A percentile compares a stretch with the other conserved stretches of the same genome.
Evolutionary conservation across 1,284 basidiomycete genomes (phyloP).

Genomic region (Leccinum discolor): DNA sequence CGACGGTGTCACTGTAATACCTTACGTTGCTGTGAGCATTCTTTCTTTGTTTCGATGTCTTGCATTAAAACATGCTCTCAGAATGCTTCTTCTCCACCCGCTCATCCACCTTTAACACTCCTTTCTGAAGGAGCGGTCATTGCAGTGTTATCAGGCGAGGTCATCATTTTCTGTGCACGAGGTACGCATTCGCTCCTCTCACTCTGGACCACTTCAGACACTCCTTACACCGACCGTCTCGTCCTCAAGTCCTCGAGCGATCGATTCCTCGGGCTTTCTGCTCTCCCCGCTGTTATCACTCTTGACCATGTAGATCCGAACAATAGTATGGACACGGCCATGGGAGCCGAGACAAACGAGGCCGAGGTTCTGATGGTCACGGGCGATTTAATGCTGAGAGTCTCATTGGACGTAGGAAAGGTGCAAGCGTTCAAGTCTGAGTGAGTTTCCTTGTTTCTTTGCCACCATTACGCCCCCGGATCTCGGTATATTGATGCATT

Average conservation of each 20-base stretch:
- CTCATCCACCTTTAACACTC: slow-evolving; percentile 67
- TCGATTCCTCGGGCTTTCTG: slow-evolving; percentile 70
- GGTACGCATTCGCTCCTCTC: slow-evolving; percentile 38
- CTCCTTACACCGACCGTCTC: slow-evolving; percentile 69
- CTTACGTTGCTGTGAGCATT: slow-evolving; percentile 70
- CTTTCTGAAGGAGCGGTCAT: slow-evolving; percentile 57
- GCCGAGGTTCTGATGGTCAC: slow-evolving; percentile 63
- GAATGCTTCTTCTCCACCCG: slow-evolving; percentile 68
- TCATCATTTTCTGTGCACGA: slow-evolving; percentile 69
- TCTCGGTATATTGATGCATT: slow-evolving; percentile 3
- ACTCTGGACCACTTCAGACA: slow-evolving; percentile 43
- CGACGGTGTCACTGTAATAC: slow-evolving; percentile 53
- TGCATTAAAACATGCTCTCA: slow-evolving; percentile 26
- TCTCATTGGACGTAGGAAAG: slow-evolving; percentile 59
- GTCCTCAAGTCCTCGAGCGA: slow-evolving; percentile 69
- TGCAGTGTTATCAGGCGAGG: slow-evolving; percentile 74
- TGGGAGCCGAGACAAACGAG: slow-evolving; percentile 35
- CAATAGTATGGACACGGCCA: slow-evolving; percentile 9
- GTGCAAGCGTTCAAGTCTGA: slow-evolving; percentile 58
- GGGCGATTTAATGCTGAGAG: slow-evolving; percentile 67
- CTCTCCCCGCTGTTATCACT: slow-evolving; percentile 33
- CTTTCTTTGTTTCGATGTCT: background rate
- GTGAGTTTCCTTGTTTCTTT: slow-evolving; percentile 38
- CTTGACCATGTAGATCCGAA: slow-evolving; percentile 25
- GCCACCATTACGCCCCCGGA: slow-evolving; percentile 41